Percentiles rank a stretch among this genome's conserved stretches.
phyloP scores from a whole-genome alignment of 208 protist species.

The Herpetomonas tarakana region DNA sequence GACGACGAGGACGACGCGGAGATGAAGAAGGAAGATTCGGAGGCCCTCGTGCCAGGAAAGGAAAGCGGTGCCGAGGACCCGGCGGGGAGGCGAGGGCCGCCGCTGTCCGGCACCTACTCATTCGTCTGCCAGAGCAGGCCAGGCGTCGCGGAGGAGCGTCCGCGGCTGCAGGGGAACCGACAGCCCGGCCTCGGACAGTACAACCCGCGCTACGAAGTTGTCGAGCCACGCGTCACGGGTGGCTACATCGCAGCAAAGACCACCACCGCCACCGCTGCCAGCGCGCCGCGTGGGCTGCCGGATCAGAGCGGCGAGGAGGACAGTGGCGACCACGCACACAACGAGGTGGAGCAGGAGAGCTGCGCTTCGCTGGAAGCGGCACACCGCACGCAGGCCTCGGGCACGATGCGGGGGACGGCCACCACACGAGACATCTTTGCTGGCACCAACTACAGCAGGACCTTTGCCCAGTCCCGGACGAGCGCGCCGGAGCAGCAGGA shows the following conservation, averaged over 20 bases:
- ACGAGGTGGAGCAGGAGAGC: not conserved
- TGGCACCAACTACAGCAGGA: conserved; percentile 5
- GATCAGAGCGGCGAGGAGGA: too few species aligned
- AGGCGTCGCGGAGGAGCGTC: not conserved
- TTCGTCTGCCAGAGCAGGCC: conserved; percentile 38
- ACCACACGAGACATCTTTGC: conserved; percentile 1
- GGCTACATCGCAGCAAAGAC: conserved; percentile 52
- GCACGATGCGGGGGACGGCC: not conserved
- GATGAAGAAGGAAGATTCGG: not conserved
- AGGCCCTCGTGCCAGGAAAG: conserved; percentile 1
- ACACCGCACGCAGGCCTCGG: conserved; percentile 3
- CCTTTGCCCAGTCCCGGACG: not conserved
- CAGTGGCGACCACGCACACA: not conserved
- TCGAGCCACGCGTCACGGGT: conserved; percentile 61
- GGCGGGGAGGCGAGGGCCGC: not conserved
- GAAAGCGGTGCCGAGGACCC: too few species aligned
- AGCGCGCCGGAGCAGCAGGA: too few species aligned
- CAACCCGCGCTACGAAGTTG: conserved; percentile 45
- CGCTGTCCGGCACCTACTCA: conserved; percentile 32
- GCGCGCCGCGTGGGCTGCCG: not conserved
- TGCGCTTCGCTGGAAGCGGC: not conserved
- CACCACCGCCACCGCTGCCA: conserved; percentile 2
- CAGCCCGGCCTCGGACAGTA: conserved; percentile 73
- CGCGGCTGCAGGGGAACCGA: conserved; percentile 36
- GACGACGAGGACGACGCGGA: conserved; percentile 4